Conservation (phyloP, 768 basidiomycete genomes). For the Kwoniella heveanensis region DNA sequence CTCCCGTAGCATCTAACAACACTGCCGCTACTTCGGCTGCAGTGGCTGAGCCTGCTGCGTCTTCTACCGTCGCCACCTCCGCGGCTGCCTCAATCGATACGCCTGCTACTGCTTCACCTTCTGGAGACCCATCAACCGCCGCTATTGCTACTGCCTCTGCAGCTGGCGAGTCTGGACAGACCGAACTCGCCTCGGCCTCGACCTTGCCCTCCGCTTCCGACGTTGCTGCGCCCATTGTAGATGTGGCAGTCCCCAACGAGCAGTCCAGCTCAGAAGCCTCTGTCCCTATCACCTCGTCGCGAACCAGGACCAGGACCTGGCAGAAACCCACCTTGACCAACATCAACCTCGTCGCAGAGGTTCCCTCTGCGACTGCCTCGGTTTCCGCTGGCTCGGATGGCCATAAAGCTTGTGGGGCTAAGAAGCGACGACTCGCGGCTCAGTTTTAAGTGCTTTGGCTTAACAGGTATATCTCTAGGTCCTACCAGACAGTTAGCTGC, state of each 20-base stretch:
- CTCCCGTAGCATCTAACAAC: conserved; percentile 4
- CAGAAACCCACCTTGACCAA: neutral
- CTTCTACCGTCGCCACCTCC: conserved; percentile 5
- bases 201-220: neutral
- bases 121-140: neutral
- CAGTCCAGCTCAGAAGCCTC: neutral
- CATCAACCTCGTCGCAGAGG: neutral
- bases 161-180: neutral
- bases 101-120: conserved; percentile 1
- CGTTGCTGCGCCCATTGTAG: neutral
- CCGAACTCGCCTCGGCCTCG: neutral
- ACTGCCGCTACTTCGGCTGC: neutral
- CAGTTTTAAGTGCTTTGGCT: conserved; percentile 9
- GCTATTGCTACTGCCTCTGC: neutral
- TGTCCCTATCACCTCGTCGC: neutral
- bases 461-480: too few species aligned
- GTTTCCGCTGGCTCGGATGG: neutral
- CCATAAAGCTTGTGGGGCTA: conserved; percentile 4
- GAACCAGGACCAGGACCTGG: neutral
- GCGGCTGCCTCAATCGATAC: neutral
- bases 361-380: neutral
- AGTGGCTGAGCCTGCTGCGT: neutral
- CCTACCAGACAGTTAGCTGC: too few species aligned
- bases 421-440: conserved; percentile 9
- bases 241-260: neutral